A percentile compares a stretch with the other conserved stretches of the same genome.
Conservation (phyloP, 1,284 basidiomycete species). For the Singerocomus rubriflavus region DNA sequence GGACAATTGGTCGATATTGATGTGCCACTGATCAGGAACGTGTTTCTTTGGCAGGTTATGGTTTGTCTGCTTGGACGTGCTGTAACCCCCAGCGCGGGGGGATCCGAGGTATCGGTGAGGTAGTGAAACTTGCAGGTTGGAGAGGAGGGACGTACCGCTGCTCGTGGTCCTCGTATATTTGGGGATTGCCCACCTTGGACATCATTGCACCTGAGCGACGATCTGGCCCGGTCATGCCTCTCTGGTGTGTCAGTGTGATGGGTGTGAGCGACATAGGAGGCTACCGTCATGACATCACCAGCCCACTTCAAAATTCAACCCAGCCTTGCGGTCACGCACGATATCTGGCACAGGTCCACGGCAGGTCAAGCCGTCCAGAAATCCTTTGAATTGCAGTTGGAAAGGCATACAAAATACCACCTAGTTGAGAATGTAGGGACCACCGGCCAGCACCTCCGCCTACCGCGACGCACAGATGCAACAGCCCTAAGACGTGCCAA, state of each 20-base stretch:
- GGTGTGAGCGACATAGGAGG: constrained; percentile 1
- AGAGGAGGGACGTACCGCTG: constrained; percentile 36
- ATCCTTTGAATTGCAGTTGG: constrained; percentile 3
- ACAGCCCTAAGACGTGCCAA: constrained; percentile 30
- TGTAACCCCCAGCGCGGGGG: not conserved
- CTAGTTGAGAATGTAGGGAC: constrained; percentile 25
- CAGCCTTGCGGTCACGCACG: not conserved
- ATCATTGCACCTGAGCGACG: constrained; percentile 40
- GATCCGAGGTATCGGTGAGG: not conserved
- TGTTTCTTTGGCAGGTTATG: constrained; percentile 26
- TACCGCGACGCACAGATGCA: constrained; percentile 23
- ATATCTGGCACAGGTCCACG: not conserved
- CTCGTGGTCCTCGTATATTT: constrained; percentile 42
- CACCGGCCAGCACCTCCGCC: constrained; percentile 32
- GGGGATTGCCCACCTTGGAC: constrained; percentile 45
- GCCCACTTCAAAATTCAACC: constrained; percentile 1
- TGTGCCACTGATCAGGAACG: constrained; percentile 33
- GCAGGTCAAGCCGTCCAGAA: not conserved
- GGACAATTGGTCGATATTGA: constrained; percentile 41
- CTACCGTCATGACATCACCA: constrained; percentile 17
- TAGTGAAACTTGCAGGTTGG: not conserved
- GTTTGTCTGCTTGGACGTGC: constrained; percentile 21
- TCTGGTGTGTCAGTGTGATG: not conserved
- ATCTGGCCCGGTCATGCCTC: constrained; percentile 17
- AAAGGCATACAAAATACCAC: not conserved